A percentile compares a stretch with the other conserved stretches of the same genome.
Conservation (phyloP, 805 yeast species). For the Myxozyma nipponensis region DNA sequence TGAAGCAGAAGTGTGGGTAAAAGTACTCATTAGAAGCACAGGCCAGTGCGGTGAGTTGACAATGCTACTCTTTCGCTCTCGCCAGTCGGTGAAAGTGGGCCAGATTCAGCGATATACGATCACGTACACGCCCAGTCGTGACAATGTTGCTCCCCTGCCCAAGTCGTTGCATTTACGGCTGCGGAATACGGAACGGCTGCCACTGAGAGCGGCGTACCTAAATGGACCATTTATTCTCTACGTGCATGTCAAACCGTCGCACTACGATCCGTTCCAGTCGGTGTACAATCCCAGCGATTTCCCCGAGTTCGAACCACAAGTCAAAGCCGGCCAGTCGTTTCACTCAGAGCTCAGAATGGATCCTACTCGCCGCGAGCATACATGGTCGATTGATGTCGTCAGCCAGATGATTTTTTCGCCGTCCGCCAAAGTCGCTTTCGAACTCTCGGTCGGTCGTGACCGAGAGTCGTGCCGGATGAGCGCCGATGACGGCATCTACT, state of each 20-base stretch:
- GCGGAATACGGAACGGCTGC: constrained; percentile 23
- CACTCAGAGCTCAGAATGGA: constrained; percentile 52
- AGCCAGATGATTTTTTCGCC: constrained; percentile 75
- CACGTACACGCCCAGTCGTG: constrained; percentile 45
- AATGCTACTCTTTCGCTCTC: constrained; percentile 31
- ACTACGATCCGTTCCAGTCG: constrained; percentile 51
- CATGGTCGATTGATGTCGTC: constrained; percentile 77
- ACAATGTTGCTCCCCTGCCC: constrained; percentile 19
- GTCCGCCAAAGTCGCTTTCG: constrained; percentile 64
- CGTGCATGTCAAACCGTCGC: constrained; percentile 69
- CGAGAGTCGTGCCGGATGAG: constrained; percentile 28
- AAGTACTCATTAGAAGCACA: too few species aligned
- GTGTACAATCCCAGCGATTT: constrained; percentile 37
- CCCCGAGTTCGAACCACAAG: constrained; percentile 44
- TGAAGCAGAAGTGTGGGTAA: too few species aligned
- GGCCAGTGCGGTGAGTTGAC: neutral
- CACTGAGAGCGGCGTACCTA: constrained; percentile 66
- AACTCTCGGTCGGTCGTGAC: constrained; percentile 49
- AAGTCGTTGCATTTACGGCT: constrained; percentile 10
- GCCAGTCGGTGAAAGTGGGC: constrained; percentile 51
- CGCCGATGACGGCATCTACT: constrained; percentile 25
- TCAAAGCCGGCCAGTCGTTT: constrained; percentile 71
- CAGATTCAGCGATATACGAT: constrained; percentile 55
- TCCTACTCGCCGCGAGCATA: constrained; percentile 42
- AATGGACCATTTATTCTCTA: constrained; percentile 88